Evolutionary conservation across 2,329 filamentous ascomycete genomes (phyloP), one percentile per base, ranked within the genome.

Genomic region (Colletotrichum sublineola): DNA sequence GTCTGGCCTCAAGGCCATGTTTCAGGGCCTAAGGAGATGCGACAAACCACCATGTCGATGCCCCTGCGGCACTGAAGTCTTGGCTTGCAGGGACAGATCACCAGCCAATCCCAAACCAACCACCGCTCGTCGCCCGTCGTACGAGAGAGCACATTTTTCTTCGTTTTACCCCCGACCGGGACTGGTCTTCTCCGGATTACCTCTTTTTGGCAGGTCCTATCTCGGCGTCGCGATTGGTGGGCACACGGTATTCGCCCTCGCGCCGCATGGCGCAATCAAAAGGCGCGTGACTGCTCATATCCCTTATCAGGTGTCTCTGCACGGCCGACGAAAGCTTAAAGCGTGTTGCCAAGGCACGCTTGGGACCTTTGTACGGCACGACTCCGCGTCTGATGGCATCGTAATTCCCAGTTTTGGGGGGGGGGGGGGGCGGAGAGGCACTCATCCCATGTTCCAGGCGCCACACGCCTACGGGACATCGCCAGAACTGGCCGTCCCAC

Each of bases 161-260:
- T 31, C 61, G 42, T 7, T 60, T 46, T 29, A 55, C 33, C 20
- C 52, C 58, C 36, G 38, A 58, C 52, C 52, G 52, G 58, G 52
- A 60, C 40, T 55, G 33, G 20, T 29, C 33, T 64, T 73, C 66
- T 70, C 63, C 68, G 67, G 56, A 42, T 50, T 50, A 38, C 57
- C 68, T 71, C 29, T 57, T 52, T 69, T 36, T 24, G 70, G 70
- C 58, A 73, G 70, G 70, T 73, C 53, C 20, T 61, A 60, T 64
- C 24, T 31, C 53, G 3, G 29, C 48, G 46, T 24, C 42, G 33
- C 55, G 31, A 63, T 50, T 55, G 60, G 61, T 46, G 31, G 42
- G 58, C 36, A 18, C 42, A 33, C 2, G n/a, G 38, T 62, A 33
- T 52, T 14, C 33, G 18, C 20, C 29, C 2, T 60, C 38, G 18